Evolutionary conservation across 495 filamentous ascomycete species (phyloP), one percentile per base, ranked within the genome.

Genomic region (Cladorrhinum samala): DNA sequence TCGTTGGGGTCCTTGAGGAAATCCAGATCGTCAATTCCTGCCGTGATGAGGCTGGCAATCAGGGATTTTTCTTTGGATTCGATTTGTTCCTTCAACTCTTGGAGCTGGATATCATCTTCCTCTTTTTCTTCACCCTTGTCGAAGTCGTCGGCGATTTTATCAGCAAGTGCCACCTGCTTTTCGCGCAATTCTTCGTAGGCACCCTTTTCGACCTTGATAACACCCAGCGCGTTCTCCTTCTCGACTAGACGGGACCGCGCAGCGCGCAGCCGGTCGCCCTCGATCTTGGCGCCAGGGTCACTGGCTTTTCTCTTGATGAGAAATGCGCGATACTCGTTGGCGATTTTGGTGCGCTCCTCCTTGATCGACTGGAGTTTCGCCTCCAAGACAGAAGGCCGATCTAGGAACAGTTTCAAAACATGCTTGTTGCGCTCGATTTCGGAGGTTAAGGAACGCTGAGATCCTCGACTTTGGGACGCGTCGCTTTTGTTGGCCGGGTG

Each of bases 61-160:
- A 77, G 49, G 0, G 37, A 45, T 6, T 36, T 56, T 49, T 68
- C 67, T 27, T 61, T 61, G 11, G 53, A 58, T 21, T 64, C 63
- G 9, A 75, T 54, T 19, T 61, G 33, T 33, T 54, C 55, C 18
- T 59, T 66, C 8, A 75, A 30, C 17, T 65, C 58, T 45, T 73
- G 69, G 17, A 74, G 49, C 21, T 59, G 62, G 3, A 45, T 51
- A 49, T 77, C 72, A 7, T 73, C 67, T 11, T 69, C 65, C 4
- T 63, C 57, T 3, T 61, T 74, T 43, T 77, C 70, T 4, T 66
- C 24, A 11, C 65, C 65, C 5, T 72, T 58, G 16, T 57, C 63
- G 54, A 72, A 77, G 1, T 68, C 68, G 20, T 69, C 57, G 2
- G 49, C 58, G 23, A 77, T 65, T 18, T 67, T 59, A 14, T 59